phyloP scores from a whole-genome alignment of 352 stramenopile genomes.

The Phytophthora meadii region DNA sequence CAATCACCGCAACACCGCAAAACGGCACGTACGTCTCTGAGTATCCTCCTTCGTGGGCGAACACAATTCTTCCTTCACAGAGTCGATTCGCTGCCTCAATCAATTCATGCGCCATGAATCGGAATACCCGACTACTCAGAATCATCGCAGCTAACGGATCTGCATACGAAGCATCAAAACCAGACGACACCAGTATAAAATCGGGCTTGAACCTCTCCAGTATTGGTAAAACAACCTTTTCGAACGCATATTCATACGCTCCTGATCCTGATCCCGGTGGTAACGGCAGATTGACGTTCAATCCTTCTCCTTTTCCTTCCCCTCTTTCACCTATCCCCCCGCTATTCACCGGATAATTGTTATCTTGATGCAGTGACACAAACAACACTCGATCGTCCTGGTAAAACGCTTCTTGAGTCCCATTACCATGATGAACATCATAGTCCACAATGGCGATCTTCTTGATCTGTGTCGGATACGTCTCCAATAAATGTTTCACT shows the following conservation, averaged over 20 bases:
- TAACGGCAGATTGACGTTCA: constrained; percentile 90
- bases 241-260: constrained; percentile 79
- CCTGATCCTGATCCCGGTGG: constrained; percentile 73
- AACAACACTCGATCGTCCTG: constrained; percentile 79
- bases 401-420: constrained; percentile 93
- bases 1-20: constrained; percentile 84
- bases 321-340: constrained; percentile 56
- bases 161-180: constrained; percentile 81
- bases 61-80: constrained; percentile 70
- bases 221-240: constrained; percentile 69
- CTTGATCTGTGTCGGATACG: constrained; percentile 76
- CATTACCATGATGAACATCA: constrained; percentile 97
- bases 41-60: constrained; percentile 86
- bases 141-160: constrained; percentile 89
- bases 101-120: constrained; percentile 69
- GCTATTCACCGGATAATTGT: constrained; percentile 81
- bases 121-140: constrained; percentile 75
- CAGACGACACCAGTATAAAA: constrained; percentile 80
- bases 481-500: constrained; percentile 49
- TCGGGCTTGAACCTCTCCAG: constrained; percentile 78
- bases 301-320: constrained; percentile 42
- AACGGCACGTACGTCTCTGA: constrained; percentile 92
- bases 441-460: constrained; percentile 95
- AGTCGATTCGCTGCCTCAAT: constrained; percentile 45
- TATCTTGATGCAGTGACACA: constrained; percentile 81